Base-by-base conservation (phyloP, 2,329 filamentous ascomycete genomes). In the Neonectria punicea region DNA sequence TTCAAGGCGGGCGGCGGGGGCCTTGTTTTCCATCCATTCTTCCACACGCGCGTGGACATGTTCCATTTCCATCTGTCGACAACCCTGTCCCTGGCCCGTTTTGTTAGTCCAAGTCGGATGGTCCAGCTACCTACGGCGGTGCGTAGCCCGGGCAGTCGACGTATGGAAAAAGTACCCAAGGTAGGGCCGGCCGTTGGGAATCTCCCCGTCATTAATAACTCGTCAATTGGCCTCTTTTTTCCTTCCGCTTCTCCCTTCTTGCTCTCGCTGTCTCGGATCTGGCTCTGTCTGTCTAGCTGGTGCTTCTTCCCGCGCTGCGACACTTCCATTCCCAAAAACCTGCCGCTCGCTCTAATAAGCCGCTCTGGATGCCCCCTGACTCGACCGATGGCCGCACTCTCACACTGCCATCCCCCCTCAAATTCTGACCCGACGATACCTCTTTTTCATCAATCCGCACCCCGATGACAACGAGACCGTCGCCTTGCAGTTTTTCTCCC, bases 401-500 rank as follows among this genome's bases (percentile, higher is more conserved):
- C 50, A 32, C 25, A 36, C 51, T 58, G 55, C 63, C 41, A 41
- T 50, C 47, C 28, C 57, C 56, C 53, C 36, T 57, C 58, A 46
- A 50, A 61, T 43, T 28, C 58, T 61, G 57, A 53, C 59, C 62
- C 59, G 43, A 39, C 61, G 25, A 59, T 39, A 43, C 59, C 30
- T 1, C 28, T 20, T 28, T 10, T 59, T 43, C 43, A 43, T 36
- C 34, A 44, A 50, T 51, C 13, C 49, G 43, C 46, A 49, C 56
- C 53, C 62, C 70, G 67, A 73, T 73, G 67, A 73, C 67, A 62
- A 53, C 58, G 46, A 50, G 39, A 51, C 28, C 18, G 13, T 28
- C 18, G 8, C 49, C 39, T 46, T 14, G 7, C 30, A 58, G 30
- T 57, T 47, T 46, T 55, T 39, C 18, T 53, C 50, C 51, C 51